Evolutionary conservation across 164 flowering plant genomes (phyloP), one percentile per base, ranked within the genome.

Genomic region (Euptelea pleiosperma): DNA sequence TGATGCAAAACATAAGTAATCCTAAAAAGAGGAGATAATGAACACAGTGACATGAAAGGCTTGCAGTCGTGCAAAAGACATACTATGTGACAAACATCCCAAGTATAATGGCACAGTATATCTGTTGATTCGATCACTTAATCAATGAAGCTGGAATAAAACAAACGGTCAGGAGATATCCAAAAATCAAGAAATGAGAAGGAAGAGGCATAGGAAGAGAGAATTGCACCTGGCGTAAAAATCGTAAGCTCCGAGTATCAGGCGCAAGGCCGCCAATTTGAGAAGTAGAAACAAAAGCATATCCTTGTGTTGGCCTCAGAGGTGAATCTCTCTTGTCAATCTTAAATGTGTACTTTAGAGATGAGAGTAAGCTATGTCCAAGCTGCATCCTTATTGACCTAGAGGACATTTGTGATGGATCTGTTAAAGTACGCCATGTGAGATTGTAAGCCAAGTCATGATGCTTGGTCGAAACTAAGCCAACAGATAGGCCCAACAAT

Each of bases 181-280:
- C 5, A 18, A 22, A 18, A 22, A 46, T n/a, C 22, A 1, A 44
- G 2, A 34, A 65, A 46, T 16, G 14, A 14, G 15, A 18, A 35
- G 22, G 29, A 60, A 14, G 28, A 41, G 40, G 12, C 2, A 64
- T 6, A 15, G 18, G 45, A 57, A 19, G 14, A 37, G 16, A 47
- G 58, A 3, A 55, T 1, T 40, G 61, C 54, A 91, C 98, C 98
- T 92, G 98, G 57, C 96, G 93, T 35, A 92, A n/a, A 66, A 85
- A 92, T 19, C 86, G 86, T 49, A 81, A 62, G 67, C 79, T 73
- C 40, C 91, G 81, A 63, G 60, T 55, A 77, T 92, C 96, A 58
- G 96, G 98, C 37, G 71, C 55, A 62, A 92, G 85, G 51, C 98
- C 98, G 65, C 88, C 83, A 59, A 92, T 56, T 61, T 85, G 95